A percentile compares a stretch with the other conserved stretches of the same genome.
Conservation (phyloP, 2,329 filamentous ascomycete species). For the Fusarium poae region DNA sequence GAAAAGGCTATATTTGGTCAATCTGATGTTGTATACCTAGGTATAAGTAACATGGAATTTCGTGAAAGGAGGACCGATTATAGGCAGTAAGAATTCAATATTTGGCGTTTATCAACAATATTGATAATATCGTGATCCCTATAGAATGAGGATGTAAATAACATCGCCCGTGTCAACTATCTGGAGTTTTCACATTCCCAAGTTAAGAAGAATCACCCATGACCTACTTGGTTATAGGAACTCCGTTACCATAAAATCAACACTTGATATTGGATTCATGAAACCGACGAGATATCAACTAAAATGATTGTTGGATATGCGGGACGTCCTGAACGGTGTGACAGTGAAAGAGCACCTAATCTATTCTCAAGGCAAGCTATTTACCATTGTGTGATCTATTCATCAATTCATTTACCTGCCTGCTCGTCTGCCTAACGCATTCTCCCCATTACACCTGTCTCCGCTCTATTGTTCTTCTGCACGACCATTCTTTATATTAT, state of each 20-base stretch:
- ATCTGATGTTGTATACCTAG: not conserved
- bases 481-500: not conserved
- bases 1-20: not conserved
- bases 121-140: not conserved
- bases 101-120: not conserved
- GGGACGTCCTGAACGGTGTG: not conserved
- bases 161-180: not conserved
- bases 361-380: not conserved
- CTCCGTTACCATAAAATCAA: not conserved
- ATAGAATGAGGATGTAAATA: not conserved
- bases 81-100: not conserved
- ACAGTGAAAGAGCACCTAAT: not conserved
- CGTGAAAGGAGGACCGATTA: not conserved
- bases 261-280: not conserved
- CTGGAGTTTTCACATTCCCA: not conserved
- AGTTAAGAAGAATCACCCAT: not conserved
- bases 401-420: slow-evolving; percentile 1
- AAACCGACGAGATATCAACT: not conserved
- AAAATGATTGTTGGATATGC: not conserved
- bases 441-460: not conserved
- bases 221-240: not conserved
- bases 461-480: slow-evolving; percentile 4
- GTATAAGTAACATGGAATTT: not conserved
- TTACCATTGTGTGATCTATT: not conserved
- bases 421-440: not conserved